Conservation (phyloP, 345 rosid genomes). For the Bretschneidera sinensis region DNA sequence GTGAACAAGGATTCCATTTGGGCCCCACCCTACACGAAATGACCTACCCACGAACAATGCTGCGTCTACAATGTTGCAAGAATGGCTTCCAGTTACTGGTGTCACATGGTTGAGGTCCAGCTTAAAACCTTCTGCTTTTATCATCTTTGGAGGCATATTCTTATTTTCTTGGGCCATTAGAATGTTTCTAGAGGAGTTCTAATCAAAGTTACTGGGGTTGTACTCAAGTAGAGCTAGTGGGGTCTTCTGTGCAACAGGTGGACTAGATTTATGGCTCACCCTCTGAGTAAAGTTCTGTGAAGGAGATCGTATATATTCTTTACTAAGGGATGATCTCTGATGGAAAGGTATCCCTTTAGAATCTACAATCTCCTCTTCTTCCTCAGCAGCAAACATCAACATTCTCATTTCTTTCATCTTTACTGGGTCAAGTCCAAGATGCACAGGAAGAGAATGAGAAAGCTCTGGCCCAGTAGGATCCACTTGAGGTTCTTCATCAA, state of each 20-base stretch:
- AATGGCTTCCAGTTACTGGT: constrained; percentile 63
- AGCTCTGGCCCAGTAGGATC: constrained; percentile 53
- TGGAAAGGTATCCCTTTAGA: constrained; percentile 29
- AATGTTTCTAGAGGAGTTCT: constrained; percentile 50
- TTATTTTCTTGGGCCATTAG: constrained; percentile 75
- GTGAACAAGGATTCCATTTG: constrained; percentile 89
- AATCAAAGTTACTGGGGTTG: constrained; percentile 45
- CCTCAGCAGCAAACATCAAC: constrained; percentile 78
- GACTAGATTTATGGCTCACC: constrained; percentile 42
- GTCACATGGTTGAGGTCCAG: constrained; percentile 64
- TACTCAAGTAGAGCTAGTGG: constrained; percentile 82
- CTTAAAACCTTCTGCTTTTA: constrained; percentile 62
- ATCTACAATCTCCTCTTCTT: constrained; percentile 48
- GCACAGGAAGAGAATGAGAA: constrained; percentile 95
- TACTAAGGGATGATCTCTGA: constrained; percentile 38
- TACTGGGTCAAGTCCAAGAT: constrained; percentile 85
- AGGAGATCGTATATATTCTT: constrained; percentile 41
- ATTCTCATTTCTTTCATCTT: constrained; percentile 91
- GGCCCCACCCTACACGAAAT: constrained; percentile 99
- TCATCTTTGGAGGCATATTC: constrained; percentile 44
- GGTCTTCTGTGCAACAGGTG: constrained; percentile 48
- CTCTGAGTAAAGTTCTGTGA: constrained; percentile 40
- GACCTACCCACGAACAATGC: constrained; percentile 95
- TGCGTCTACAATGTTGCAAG: constrained; percentile 80
- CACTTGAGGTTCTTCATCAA: constrained; percentile 40